Conservation (phyloP, 345 rosid genomes). For the Citrus australasica region DNA sequence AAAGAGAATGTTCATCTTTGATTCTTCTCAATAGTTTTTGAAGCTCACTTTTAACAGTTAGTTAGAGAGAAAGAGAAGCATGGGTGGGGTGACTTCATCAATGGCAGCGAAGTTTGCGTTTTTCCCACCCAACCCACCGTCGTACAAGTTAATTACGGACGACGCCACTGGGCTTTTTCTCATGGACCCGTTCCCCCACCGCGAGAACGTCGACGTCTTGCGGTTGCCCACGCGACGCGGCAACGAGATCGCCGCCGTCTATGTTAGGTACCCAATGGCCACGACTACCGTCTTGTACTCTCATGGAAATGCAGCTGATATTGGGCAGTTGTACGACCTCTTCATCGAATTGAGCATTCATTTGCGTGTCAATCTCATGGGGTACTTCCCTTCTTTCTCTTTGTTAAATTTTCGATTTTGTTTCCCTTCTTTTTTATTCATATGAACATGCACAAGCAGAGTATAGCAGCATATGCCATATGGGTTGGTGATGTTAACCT, state of each 20-base stretch:
- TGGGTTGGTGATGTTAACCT: background rate
- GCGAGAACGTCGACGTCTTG: conserved; percentile 82
- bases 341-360: conserved; percentile 90
- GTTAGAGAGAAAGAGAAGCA: conserved; percentile 4
- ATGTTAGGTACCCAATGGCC: conserved; percentile 86
- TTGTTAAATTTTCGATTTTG: background rate
- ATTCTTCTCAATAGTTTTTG: conserved; percentile 14
- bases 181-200: conserved; percentile 71
- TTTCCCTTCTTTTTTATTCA: background rate
- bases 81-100: conserved; percentile 98
- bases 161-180: conserved; percentile 59
- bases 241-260: conserved; percentile 73
- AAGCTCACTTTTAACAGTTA: background rate
- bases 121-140: conserved; percentile 91
- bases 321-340: conserved; percentile 99
- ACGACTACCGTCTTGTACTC: conserved; percentile 82
- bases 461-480: background rate
- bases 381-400: conserved; percentile 38
- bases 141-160: conserved; percentile 66
- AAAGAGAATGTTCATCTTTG: conserved; percentile 1
- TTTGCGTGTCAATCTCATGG: conserved; percentile 88
- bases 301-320: conserved; percentile 93
- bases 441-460: background rate
- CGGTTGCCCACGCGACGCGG: conserved; percentile 75
- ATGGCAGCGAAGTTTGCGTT: conserved; percentile 97